Evolutionary conservation across 352 stramenopile species (phyloP).

Genomic region (Thalassiosira mediterranea): DNA sequence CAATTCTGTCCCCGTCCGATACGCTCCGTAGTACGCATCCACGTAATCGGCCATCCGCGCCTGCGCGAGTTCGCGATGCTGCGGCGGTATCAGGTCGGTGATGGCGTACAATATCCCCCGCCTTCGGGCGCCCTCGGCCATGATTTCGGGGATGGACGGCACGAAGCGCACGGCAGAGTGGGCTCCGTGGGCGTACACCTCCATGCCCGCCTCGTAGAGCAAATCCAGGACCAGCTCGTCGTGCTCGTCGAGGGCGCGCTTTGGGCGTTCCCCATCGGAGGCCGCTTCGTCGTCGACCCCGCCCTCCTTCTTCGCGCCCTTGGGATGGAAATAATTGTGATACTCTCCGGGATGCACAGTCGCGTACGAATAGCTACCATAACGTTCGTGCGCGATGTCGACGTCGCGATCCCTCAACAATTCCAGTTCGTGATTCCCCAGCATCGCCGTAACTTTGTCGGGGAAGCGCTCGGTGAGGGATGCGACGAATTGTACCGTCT

Average conservation of each 20-base stretch:
- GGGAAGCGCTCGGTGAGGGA: conserved; percentile 59
- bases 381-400: conserved; percentile 23
- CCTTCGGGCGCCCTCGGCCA: neutral
- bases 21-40: conserved; percentile 56
- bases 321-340: conserved; percentile 64
- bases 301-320: too few relatives aligned
- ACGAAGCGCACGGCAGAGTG: conserved; percentile 48
- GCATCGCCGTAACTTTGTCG: conserved; percentile 49
- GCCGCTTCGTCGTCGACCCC: too few relatives aligned
- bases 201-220: conserved; percentile 58
- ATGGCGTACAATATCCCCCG: conserved; percentile 46
- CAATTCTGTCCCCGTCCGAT: conserved; percentile 48
- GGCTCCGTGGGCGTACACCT: conserved; percentile 56
- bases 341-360: conserved; percentile 66
- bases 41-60: conserved; percentile 57
- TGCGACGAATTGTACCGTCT: conserved; percentile 66
- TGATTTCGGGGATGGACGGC: conserved; percentile 32
- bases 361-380: conserved; percentile 57
- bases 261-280: neutral
- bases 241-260: conserved; percentile 40
- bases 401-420: conserved; percentile 58
- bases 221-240: conserved; percentile 63
- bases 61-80: conserved; percentile 43
- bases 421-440: conserved; percentile 76
- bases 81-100: conserved; percentile 50